Evolutionary conservation across 768 basidiomycete genomes (phyloP).

Genomic region (Leccinum pellstonianum): DNA sequence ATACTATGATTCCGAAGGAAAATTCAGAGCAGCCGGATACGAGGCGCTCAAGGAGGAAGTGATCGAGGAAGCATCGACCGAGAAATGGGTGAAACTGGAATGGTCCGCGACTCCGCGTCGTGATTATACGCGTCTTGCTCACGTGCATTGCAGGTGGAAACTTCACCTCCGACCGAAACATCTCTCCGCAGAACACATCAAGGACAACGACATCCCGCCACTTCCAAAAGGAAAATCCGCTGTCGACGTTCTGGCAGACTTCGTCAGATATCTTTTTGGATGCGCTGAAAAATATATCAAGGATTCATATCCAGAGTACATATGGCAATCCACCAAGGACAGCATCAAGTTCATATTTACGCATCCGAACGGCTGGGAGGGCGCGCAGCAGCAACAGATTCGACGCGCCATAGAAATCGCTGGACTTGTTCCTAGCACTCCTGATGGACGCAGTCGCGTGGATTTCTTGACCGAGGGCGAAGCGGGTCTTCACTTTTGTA

Average conservation of each 20-base stretch:
- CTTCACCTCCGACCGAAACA: slow-evolving; percentile 39
- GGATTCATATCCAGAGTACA: slow-evolving; percentile 40
- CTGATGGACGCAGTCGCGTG: slow-evolving; percentile 39
- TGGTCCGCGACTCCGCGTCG: slow-evolving; percentile 32
- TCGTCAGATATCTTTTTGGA: slow-evolving; percentile 41
- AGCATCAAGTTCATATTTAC: slow-evolving; percentile 50
- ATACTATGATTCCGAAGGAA: slow-evolving; percentile 42
- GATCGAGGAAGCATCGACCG: slow-evolving; percentile 34
- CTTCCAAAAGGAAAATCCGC: slow-evolving; percentile 40
- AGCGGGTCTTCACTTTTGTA: slow-evolving; percentile 56
- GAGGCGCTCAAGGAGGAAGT: slow-evolving; percentile 40
- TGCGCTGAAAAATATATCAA: slow-evolving; percentile 45
- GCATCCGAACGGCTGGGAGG: slow-evolving; percentile 66
- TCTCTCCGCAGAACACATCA: slow-evolving; percentile 12
- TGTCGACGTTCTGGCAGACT: slow-evolving; percentile 43
- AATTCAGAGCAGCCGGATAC: slow-evolving; percentile 15
- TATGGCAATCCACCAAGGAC: slow-evolving; percentile 43
- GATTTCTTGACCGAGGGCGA: slow-evolving; percentile 61
- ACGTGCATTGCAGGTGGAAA: slow-evolving; percentile 29
- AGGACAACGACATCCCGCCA: slow-evolving; percentile 31
- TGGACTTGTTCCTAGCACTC: slow-evolving; percentile 44
- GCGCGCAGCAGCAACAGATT: slow-evolving; percentile 52
- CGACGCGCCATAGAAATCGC: slow-evolving; percentile 50
- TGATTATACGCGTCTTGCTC: too few relatives aligned
- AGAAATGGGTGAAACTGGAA: slow-evolving; percentile 44